These are phyloP conservation scores for Diphasiastrum complanatum DNA, from an alignment of 83 land plant species.

Conservation along the genomic window DNA sequence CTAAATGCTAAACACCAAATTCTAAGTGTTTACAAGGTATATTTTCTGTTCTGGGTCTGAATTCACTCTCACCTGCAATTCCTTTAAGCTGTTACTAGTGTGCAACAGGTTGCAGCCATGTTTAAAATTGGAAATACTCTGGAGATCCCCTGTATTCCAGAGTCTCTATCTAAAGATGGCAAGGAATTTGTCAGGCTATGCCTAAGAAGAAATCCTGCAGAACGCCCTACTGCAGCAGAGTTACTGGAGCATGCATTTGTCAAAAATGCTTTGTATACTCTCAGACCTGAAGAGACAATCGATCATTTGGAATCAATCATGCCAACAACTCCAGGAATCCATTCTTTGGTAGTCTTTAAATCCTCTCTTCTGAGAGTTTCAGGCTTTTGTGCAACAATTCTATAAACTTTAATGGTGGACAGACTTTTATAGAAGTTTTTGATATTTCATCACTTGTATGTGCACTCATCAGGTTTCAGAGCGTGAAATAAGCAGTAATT, in stretches of 20 bases:
- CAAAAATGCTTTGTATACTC: neutral
- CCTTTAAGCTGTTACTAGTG: neutral
- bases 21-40: neutral
- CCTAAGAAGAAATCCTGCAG: slow-evolving; percentile 62
- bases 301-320: too few relatives aligned
- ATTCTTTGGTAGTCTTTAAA: too few relatives aligned
- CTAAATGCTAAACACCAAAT: too few relatives aligned
- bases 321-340: too few relatives aligned
- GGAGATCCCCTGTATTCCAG: slow-evolving; percentile 58
- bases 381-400: too few relatives aligned
- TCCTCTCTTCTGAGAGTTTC: too few relatives aligned
- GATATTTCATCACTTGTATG: too few relatives aligned
- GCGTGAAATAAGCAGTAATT: too few relatives aligned
- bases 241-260: slow-evolving; percentile 70
- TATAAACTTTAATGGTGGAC: too few relatives aligned
- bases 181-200: slow-evolving; percentile 54
- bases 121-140: slow-evolving; percentile 49
- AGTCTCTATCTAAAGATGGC: slow-evolving; percentile 51
- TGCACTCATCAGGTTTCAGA: too few relatives aligned
- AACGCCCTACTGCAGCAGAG: slow-evolving; percentile 49
- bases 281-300: too few relatives aligned
- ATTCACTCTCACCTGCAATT: neutral
- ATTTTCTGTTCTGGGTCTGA: neutral
- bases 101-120: slow-evolving; percentile 68
- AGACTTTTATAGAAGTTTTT: too few relatives aligned